Conservation (phyloP, 805 yeast species). For the Jamesozyma rosinii region DNA sequence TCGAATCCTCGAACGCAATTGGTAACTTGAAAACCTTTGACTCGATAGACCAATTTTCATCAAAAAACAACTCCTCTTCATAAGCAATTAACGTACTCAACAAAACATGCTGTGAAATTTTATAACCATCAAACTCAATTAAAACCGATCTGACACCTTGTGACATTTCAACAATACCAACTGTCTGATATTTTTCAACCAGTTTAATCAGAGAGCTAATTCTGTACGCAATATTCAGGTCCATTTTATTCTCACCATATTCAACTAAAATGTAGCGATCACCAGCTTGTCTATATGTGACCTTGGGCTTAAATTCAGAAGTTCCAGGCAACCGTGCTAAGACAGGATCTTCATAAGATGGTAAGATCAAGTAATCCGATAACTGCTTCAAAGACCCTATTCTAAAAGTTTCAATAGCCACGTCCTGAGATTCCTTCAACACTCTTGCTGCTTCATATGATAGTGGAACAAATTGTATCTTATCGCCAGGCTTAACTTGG, state of each 20-base stretch:
- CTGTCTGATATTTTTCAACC: constrained; percentile 54
- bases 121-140: constrained; percentile 65
- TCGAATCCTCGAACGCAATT: constrained; percentile 91
- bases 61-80: constrained; percentile 65
- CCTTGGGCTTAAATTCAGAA: constrained; percentile 49
- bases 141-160: constrained; percentile 94
- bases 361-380: constrained; percentile 25
- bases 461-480: constrained; percentile 71
- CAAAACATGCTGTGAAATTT: constrained; percentile 52
- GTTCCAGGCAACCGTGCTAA: constrained; percentile 43
- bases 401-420: constrained; percentile 33
- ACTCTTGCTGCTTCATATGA: constrained; percentile 56
- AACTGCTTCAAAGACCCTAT: constrained; percentile 24
- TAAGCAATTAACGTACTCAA: constrained; percentile 58
- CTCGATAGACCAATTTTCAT: constrained; percentile 75
- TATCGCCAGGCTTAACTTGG: constrained; percentile 92
- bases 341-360: constrained; percentile 60
- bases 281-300: constrained; percentile 92
- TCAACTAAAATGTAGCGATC: constrained; percentile 87
- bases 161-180: constrained; percentile 89
- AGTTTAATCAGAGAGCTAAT: constrained; percentile 71
- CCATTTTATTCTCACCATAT: constrained; percentile 84
- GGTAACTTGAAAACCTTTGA: constrained; percentile 81
- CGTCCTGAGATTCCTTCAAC: constrained; percentile 55
- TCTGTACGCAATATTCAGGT: constrained; percentile 75